Evolutionary conservation across 192 early-diverging fungal species (phyloP).

Genomic region (Dissophora ornata): DNA sequence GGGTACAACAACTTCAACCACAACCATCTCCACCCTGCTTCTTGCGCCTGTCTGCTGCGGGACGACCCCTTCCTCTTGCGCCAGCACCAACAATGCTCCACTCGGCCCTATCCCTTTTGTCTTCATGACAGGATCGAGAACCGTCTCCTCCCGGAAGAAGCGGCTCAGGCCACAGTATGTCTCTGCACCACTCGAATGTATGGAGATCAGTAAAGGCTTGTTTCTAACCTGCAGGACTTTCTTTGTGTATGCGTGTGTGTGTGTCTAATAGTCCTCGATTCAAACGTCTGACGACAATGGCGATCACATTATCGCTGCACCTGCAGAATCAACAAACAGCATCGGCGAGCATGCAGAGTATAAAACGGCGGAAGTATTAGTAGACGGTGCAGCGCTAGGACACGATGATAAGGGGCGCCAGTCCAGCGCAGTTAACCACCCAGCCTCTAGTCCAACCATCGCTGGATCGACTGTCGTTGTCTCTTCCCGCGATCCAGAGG

Average conservation of each 20-base stretch:
- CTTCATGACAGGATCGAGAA: neutral
- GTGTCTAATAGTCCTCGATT: too few species aligned
- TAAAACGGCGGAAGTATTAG: too few species aligned
- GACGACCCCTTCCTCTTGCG: neutral
- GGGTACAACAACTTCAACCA: neutral
- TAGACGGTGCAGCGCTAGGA: neutral
- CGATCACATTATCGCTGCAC: conserved; percentile 1
- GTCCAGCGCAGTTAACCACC: neutral
- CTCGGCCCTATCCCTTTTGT: conserved; percentile 9
- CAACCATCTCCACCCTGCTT: neutral
- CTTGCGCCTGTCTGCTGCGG: conserved; percentile 14
- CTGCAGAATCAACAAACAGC: neutral
- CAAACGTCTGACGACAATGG: neutral
- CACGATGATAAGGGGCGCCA: neutral
- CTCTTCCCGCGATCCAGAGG: neutral
- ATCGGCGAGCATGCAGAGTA: neutral
- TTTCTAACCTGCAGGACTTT: too few species aligned
- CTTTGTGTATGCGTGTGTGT: too few species aligned
- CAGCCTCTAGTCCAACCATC: conserved; percentile 12
- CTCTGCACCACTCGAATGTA: too few species aligned
- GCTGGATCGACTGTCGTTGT: conserved; percentile 24
- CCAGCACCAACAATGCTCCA: neutral
- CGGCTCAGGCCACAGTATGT: too few species aligned
- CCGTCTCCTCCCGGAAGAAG: neutral
- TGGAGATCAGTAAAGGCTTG: too few species aligned